A percentile compares a stretch with the other conserved stretches of the same genome.
Conservation (phyloP, 352 stramenopile species). For the Phytophthora idaei region DNA sequence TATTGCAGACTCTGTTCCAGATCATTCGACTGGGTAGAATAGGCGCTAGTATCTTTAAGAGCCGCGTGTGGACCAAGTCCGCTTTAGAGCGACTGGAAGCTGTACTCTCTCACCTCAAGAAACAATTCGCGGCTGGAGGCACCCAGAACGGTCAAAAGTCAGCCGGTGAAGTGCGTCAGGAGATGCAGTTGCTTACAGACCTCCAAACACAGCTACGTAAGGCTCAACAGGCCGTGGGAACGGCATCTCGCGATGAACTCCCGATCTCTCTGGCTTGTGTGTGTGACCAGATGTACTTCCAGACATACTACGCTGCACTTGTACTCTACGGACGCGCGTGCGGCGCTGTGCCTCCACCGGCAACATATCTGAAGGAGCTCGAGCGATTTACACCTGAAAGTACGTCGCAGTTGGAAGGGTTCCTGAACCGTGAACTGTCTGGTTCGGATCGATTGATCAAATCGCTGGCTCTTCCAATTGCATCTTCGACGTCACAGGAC, state of each 20-base stretch:
- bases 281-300: constrained; percentile 85
- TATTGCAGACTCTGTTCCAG: constrained; percentile 63
- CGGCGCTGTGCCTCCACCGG: constrained; percentile 58
- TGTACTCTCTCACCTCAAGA: constrained; percentile 56
- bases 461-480: constrained; percentile 50
- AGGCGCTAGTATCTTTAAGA: constrained; percentile 57
- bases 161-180: constrained; percentile 48
- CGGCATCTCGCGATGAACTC: constrained; percentile 58
- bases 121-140: constrained; percentile 56
- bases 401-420: constrained; percentile 50
- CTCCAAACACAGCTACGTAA: constrained; percentile 58
- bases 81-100: constrained; percentile 50
- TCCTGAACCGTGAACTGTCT: constrained; percentile 62
- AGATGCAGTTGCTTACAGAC: constrained; percentile 59
- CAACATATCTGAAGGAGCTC: constrained; percentile 64
- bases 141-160: constrained; percentile 77
- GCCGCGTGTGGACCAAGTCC: constrained; percentile 67
- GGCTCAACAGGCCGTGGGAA: constrained; percentile 49
- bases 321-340: constrained; percentile 75
- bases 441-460: constrained; percentile 31
- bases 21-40: constrained; percentile 64
- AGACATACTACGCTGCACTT: constrained; percentile 72
- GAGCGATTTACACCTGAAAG: constrained; percentile 50
- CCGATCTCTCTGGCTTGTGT: constrained; percentile 67
- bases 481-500: constrained; percentile 20